A percentile compares a stretch with the other conserved stretches of the same genome.
These are phyloP conservation scores for Penicillium subrubescens DNA, from an alignment of 495 filamentous ascomycete species.

Conservation along the genomic window DNA sequence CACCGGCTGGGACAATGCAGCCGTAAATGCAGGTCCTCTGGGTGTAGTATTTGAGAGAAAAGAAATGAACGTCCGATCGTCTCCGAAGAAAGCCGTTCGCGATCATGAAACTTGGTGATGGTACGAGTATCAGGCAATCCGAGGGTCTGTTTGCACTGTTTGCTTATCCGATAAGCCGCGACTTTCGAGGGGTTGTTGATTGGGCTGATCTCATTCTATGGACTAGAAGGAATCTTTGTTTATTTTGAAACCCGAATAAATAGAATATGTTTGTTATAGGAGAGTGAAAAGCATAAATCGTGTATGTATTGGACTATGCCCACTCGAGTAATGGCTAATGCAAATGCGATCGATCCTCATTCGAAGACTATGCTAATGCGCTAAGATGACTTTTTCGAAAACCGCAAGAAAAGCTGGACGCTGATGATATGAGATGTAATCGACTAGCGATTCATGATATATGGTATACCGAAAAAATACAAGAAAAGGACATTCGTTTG, in stretches of 20 bases:
- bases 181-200: background rate
- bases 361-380: conserved; percentile 2
- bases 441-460: background rate
- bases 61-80: background rate
- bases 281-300: background rate
- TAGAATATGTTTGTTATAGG: background rate
- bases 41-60: background rate
- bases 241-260: background rate
- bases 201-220: background rate
- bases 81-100: background rate
- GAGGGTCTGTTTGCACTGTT: conserved; percentile 33
- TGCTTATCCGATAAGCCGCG: conserved; percentile 23
- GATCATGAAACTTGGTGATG: conserved; percentile 4
- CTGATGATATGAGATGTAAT: background rate
- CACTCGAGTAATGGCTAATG: background rate
- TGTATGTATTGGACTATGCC: background rate
- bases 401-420: background rate
- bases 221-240: background rate
- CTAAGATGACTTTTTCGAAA: conserved; percentile 1
- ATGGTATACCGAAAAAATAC: background rate
- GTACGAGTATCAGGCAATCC: conserved; percentile 12
- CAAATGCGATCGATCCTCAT: conserved; percentile 6
- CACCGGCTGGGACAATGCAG: background rate
- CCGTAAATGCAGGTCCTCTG: background rate
- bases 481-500: background rate